A percentile compares a stretch with the other conserved stretches of the same genome.
Evolutionary conservation across 768 basidiomycete species (phyloP).

Genomic region (Omphalotus guepiniiformis): DNA sequence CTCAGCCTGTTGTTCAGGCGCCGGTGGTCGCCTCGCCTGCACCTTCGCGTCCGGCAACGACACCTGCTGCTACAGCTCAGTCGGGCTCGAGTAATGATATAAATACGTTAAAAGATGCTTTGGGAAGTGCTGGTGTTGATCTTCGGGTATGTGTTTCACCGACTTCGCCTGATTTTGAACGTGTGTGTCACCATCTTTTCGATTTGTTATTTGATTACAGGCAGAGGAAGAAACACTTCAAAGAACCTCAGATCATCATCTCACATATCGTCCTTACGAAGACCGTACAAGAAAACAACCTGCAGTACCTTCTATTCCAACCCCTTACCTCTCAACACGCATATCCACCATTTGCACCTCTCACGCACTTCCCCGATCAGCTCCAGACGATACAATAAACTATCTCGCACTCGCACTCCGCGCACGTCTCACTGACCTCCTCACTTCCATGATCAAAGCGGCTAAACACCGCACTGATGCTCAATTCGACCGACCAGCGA

Average conservation of each 20-base stretch:
- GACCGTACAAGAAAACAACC: constrained; percentile 82
- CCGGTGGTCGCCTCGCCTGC: constrained; percentile 22
- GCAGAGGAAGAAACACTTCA: constrained; percentile 85
- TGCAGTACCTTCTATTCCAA: constrained; percentile 63
- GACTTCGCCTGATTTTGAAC: background rate
- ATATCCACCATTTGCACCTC: constrained; percentile 65
- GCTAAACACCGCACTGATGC: constrained; percentile 66
- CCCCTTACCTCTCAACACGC: constrained; percentile 55
- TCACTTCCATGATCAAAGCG: constrained; percentile 65
- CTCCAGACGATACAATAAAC: constrained; percentile 64
- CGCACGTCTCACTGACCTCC: constrained; percentile 64
- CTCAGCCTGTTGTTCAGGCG: constrained; percentile 24
- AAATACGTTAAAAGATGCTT: constrained; percentile 75
- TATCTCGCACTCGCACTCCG: constrained; percentile 80
- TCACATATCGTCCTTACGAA: constrained; percentile 61
- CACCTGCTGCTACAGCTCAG: constrained; percentile 14
- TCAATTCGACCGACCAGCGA: constrained; percentile 63
- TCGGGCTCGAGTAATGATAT: constrained; percentile 50
- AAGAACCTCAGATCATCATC: constrained; percentile 56
- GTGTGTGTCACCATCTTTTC: background rate
- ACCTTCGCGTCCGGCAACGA: constrained; percentile 14
- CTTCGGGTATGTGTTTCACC: constrained; percentile 48
- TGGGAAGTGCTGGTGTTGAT: constrained; percentile 86
- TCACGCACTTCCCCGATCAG: constrained; percentile 53
- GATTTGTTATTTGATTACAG: constrained; percentile 31